Percentiles rank a stretch among this genome's conserved stretches.
Conservation (phyloP, 352 stramenopile genomes). For the Globisporangium sylvaticum region DNA sequence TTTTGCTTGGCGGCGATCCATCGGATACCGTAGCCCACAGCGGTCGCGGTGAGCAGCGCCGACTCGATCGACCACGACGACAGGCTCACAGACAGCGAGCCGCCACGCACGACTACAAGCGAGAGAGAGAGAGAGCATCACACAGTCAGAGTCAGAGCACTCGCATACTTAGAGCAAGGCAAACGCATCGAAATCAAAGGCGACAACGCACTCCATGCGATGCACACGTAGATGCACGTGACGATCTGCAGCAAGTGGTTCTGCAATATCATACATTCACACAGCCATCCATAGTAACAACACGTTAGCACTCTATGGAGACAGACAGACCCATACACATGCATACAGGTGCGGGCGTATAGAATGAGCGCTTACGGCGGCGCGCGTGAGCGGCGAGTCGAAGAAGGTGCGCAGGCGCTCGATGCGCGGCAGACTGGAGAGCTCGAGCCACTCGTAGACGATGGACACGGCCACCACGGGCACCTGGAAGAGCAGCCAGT, state of each 20-base stretch:
- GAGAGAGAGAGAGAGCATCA: not conserved
- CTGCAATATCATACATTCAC: conserved; percentile 25
- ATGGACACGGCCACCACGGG: conserved; percentile 64
- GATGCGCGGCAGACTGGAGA: conserved; percentile 53
- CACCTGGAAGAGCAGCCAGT: conserved; percentile 74
- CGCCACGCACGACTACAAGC: conserved; percentile 67
- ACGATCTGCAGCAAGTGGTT: conserved; percentile 80
- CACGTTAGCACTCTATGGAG: not conserved
- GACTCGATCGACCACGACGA: conserved; percentile 84
- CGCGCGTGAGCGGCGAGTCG: conserved; percentile 62
- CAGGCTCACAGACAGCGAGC: conserved; percentile 61
- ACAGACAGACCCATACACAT: not conserved
- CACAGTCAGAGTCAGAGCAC: not conserved
- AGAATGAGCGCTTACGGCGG: conserved; percentile 20
- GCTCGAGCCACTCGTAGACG: conserved; percentile 81
- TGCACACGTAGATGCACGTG: conserved; percentile 73
- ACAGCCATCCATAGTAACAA: not conserved
- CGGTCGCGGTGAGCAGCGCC: conserved; percentile 63
- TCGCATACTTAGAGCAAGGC: not conserved
- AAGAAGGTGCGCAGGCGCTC: conserved; percentile 67
- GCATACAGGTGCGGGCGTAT: not conserved
- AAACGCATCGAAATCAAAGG: not conserved
- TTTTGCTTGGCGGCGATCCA: conserved; percentile 85
- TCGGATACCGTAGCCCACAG: conserved; percentile 63
- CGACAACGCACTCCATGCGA: conserved; percentile 76